Evolutionary conservation across 129 eudicot genomes (phyloP), one percentile per base, ranked within the genome.

Genomic region (Arctium lappa): DNA sequence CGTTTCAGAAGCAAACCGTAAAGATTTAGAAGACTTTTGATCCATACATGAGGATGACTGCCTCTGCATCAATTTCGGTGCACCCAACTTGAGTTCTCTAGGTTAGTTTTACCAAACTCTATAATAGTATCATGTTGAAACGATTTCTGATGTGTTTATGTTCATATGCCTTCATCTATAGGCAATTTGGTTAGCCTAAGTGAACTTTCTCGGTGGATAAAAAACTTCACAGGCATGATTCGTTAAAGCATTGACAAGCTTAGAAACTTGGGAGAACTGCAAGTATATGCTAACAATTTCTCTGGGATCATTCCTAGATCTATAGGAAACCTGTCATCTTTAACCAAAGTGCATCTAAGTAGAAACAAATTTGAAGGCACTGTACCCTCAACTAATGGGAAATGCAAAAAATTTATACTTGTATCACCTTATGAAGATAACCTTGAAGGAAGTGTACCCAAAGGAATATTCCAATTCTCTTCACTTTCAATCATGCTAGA

Each of bases 161-260:
- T 44, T 44, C 53, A 44, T 10, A 44, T 44, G 53, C 53, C 53
- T 44, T 44, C 13, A 44, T 44, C n/a, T n/a, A 32, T 85, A 42
- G 40, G 84, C 30, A 82, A 82, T 81, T 74, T 72, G 0, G 82
- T 50, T 50, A 50, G 66, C 34, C 74, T 84, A 69, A 75, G 42
- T 6, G 3, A 63, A 36, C 13, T 10, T 89, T 34, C 44, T 65
- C 3, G 50, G 6, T 0, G 6, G 16, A 15, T 11, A 89, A 84
- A 65, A 65, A 46, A 34, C 2, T 33, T 83, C 53, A 80, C 70
- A 1, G 86, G 89, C n/a, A 56, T 40, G 12, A 82, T 89, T 79
- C 87, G 85, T 30, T 42, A 1, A 39, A 48, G 42, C 34, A 48
- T 87, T 13, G 82, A 80, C 34, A 74, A 68, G n/a, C 74, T 87